These are phyloP conservation scores for Mucor indicus DNA, from an alignment of 371 early-diverging fungal genomes.

Conservation along the genomic window DNA sequence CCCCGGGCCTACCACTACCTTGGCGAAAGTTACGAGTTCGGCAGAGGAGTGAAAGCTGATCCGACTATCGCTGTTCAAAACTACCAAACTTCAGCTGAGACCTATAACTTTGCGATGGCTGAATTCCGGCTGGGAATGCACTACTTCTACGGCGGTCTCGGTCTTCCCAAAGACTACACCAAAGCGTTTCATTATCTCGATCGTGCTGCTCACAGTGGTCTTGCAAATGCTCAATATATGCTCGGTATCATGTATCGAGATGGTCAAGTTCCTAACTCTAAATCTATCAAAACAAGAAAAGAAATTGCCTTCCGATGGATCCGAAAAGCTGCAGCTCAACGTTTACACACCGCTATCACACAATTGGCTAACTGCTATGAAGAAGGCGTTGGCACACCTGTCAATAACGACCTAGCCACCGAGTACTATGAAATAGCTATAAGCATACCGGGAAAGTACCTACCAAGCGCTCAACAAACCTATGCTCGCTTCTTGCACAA, in stretches of 20 bases:
- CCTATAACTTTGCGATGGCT: background rate
- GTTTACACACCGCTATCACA: constrained; percentile 63
- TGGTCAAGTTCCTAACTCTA: constrained; percentile 13
- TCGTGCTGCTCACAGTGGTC: constrained; percentile 32
- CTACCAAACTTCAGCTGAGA: constrained; percentile 32
- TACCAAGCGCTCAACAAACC: constrained; percentile 41
- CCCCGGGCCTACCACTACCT: constrained; percentile 36
- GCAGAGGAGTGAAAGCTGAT: constrained; percentile 25
- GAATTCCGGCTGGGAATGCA: constrained; percentile 31
- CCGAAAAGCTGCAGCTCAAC: constrained; percentile 55
- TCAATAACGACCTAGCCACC: constrained; percentile 39
- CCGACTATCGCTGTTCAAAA: constrained; percentile 23
- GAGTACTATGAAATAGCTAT: constrained; percentile 71
- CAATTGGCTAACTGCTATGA: constrained; percentile 70
- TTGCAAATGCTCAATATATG: constrained; percentile 37
- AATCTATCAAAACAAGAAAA: constrained; percentile 1
- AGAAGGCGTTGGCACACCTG: constrained; percentile 65
- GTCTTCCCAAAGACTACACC: constrained; percentile 19
- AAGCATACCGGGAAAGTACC: constrained; percentile 34
- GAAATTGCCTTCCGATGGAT: constrained; percentile 65
- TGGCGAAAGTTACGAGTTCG: constrained; percentile 39
- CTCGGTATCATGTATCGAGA: constrained; percentile 44
- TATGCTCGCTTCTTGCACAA: constrained; percentile 36
- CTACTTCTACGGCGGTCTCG: constrained; percentile 32
- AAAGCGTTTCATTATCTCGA: constrained; percentile 33